Base-by-base conservation (phyloP, 2,329 filamentous ascomycete species). In the Thielaviopsis cerberus region DNA sequence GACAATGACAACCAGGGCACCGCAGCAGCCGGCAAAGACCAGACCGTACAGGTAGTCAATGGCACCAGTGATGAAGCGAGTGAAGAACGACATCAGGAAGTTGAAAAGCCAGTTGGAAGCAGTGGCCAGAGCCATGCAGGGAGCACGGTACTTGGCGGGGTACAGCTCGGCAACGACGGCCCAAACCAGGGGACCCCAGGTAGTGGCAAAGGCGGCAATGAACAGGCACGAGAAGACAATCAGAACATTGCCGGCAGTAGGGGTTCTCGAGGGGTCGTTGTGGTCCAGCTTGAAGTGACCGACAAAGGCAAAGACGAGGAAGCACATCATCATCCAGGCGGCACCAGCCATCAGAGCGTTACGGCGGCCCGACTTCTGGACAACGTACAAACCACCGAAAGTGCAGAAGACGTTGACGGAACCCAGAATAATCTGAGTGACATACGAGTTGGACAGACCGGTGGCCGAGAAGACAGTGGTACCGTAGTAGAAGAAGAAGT, bases 11-110 rank as follows among this genome's bases (percentile, higher is more conserved):
- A 81, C 75, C 22, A 81, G 80, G 10, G 75, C 74, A 59, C 79
- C 77, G 65, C 81, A 82, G 67, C 82, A 86, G 4, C 76, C 81
- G 0, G 82, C 83, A 66, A 87, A 87, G 45, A 88, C 78, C 60
- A 86, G 80, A 30, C 84, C 84, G 66, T 85, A 86, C 4, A 75
- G 74, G 70, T 83, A 87, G 66, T 82, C 76, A 63, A 88, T 87
- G 20, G 76, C 72, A 27, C 77, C 74, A n/a, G 78, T 82, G 65
- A 88, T 87, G 71, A 86, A 88, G 4, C 83, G 82, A 2, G 84
- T 87, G 71, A 75, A 74, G 66, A 74, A 74, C 20, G 72, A 73
- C 58, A 75, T 72, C 64, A 74, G 66, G 62, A 85, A 86, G 70
- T 86, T 84, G 77, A 79, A 84, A 61, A 76, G 71, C 79, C 79